phyloP scores from a whole-genome alignment of 352 stramenopile genomes.

The Elongisporangium prolatum region DNA sequence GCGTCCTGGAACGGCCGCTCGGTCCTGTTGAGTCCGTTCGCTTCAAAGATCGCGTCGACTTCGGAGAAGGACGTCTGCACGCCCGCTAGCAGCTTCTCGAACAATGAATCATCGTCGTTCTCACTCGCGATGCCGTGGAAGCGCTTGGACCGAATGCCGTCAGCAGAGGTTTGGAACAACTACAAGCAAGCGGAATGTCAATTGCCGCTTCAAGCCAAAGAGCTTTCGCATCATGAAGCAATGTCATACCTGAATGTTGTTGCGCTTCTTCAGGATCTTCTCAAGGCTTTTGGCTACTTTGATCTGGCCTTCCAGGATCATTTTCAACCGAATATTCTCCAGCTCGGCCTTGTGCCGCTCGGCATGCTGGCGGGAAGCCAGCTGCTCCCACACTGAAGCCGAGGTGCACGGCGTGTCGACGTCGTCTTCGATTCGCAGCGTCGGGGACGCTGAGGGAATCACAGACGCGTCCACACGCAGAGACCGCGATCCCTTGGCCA shows the following conservation, averaged over 20 bases:
- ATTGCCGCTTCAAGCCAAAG: too few relatives aligned
- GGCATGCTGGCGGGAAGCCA: conserved; percentile 29
- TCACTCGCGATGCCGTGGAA: background rate
- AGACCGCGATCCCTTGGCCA: background rate
- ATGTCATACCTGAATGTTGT: conserved; percentile 32
- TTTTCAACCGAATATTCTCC: conserved; percentile 40
- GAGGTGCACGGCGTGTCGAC: background rate
- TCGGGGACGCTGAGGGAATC: background rate
- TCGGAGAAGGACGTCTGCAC: conserved; percentile 4
- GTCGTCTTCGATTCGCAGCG: background rate
- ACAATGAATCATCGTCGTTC: conserved; percentile 3
- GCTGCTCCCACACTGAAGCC: conserved; percentile 33
- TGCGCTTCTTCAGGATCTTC: conserved; percentile 25
- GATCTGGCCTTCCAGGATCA: conserved; percentile 45
- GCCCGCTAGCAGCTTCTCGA: conserved; percentile 5
- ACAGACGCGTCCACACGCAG: background rate
- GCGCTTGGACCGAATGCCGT: background rate
- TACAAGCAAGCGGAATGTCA: too few relatives aligned
- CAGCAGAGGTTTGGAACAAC: background rate
- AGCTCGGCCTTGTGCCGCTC: conserved; percentile 35
- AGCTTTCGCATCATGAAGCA: conserved; percentile 18
- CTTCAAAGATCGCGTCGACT: conserved; percentile 5
- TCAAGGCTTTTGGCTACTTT: conserved; percentile 39
- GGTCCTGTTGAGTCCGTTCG: background rate
- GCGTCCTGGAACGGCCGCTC: conserved; percentile 9